Conservation (phyloP, 2,329 filamentous ascomycete genomes). For the Claviceps fusiformis region DNA sequence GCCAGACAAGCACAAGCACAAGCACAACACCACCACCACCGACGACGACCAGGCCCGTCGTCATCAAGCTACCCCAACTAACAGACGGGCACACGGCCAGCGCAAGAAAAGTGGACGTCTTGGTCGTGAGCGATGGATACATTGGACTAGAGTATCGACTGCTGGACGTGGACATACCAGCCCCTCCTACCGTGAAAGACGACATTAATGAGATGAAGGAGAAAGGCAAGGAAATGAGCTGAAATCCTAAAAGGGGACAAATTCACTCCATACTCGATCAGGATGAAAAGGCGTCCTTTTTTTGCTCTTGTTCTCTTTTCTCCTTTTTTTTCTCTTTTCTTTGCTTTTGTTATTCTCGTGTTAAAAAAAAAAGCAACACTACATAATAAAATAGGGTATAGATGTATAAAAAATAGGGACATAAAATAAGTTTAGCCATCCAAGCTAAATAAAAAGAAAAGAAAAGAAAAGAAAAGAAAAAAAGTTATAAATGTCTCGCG, state of each 20-base stretch:
- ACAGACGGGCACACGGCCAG: conserved; percentile 18
- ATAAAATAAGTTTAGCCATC: too few relatives aligned
- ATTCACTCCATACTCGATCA: too few relatives aligned
- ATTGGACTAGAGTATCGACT: conserved; percentile 52
- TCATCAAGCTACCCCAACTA: conserved; percentile 45
- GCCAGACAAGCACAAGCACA: conserved; percentile 29
- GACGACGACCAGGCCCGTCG: conserved; percentile 29
- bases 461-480: too few relatives aligned
- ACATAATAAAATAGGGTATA: too few relatives aligned
- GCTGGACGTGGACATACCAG: conserved; percentile 37
- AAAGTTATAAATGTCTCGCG: not conserved
- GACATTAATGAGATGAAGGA: conserved; percentile 29
- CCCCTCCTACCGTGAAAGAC: conserved; percentile 32
- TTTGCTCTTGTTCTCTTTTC: too few relatives aligned
- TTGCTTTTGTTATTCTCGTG: not conserved
- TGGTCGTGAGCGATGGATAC: conserved; percentile 79
- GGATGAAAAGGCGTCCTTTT: not conserved
- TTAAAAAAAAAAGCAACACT: too few relatives aligned
- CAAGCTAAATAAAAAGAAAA: not conserved
- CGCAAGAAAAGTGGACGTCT: conserved; percentile 54
- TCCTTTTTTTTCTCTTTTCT: too few relatives aligned
- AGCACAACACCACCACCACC: too few relatives aligned
- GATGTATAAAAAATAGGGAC: too few relatives aligned
- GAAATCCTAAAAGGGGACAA: too few relatives aligned
- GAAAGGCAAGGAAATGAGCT: not conserved